A percentile compares a stretch with the other conserved stretches of the same genome.
Evolutionary conservation across 257 asterid species (phyloP).

Genomic region (Gynochthodes officinalis): DNA sequence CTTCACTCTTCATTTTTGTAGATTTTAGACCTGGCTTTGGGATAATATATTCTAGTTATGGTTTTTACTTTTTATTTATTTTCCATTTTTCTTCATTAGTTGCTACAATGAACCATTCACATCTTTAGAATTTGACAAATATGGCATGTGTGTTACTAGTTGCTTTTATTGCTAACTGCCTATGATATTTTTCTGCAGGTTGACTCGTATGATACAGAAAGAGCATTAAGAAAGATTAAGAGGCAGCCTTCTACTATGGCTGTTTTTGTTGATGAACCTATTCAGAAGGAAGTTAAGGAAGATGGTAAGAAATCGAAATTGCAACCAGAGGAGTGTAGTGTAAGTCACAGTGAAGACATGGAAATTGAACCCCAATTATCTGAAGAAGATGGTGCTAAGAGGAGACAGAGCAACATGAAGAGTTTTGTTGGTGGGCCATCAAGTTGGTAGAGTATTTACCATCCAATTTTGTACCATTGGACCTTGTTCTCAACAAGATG

Average conservation of each 20-base stretch:
- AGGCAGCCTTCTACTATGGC: conserved; percentile 54
- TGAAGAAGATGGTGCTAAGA: conserved; percentile 40
- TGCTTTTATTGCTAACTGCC: background rate
- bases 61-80: background rate
- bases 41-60: background rate
- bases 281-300: conserved; percentile 25
- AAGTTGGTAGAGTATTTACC: conserved; percentile 49
- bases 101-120: background rate
- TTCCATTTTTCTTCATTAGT: background rate
- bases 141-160: background rate
- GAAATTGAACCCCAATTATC: conserved; percentile 43
- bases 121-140: background rate
- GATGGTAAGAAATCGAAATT: conserved; percentile 31
- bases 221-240: conserved; percentile 74
- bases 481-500: background rate
- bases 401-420: conserved; percentile 34
- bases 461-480: background rate
- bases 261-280: conserved; percentile 34
- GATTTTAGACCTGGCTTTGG: background rate
- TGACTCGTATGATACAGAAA: conserved; percentile 56
- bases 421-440: conserved; percentile 62
- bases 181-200: conserved; percentile 46
- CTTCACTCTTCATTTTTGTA: background rate
- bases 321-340: conserved; percentile 36
- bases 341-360: conserved; percentile 38